These are phyloP conservation scores for Ramichloridium luteum DNA, from an alignment of 2,329 filamentous ascomycete genomes.

Conservation along the genomic window DNA sequence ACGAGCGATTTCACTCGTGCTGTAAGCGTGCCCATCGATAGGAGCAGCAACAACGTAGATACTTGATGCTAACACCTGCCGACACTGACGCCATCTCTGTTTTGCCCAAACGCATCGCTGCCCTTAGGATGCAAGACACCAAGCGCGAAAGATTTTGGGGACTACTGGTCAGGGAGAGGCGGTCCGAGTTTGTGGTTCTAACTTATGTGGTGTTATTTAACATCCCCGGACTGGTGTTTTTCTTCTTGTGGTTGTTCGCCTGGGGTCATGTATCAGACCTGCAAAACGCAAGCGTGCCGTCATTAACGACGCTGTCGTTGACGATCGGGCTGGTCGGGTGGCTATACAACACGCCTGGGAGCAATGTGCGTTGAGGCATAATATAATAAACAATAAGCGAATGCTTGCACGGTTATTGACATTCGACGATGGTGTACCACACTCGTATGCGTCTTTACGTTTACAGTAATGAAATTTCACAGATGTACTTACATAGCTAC, in stretches of 20 bases:
- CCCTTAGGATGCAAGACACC: constrained; percentile 1
- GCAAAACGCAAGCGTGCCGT: constrained; percentile 4
- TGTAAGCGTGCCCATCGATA: background rate
- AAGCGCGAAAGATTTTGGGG: constrained; percentile 4
- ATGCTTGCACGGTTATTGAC: too few relatives aligned
- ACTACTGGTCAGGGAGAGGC: constrained; percentile 3
- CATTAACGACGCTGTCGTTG: constrained; percentile 2
- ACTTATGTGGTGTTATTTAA: background rate
- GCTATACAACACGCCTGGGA: too few relatives aligned
- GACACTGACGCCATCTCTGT: too few relatives aligned
- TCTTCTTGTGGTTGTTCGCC: constrained; percentile 6
- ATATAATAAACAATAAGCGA: too few relatives aligned
- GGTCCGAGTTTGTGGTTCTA: background rate
- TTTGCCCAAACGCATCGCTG: constrained; percentile 1
- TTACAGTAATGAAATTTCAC: too few relatives aligned
- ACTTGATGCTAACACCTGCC: too few relatives aligned
- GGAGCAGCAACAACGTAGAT: too few relatives aligned
- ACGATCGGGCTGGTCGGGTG: too few relatives aligned
- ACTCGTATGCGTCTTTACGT: too few relatives aligned
- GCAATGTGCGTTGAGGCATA: too few relatives aligned
- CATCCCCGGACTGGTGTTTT: constrained; percentile 4
- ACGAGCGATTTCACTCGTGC: constrained; percentile 1
- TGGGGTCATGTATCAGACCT: constrained; percentile 5
- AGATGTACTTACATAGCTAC: too few relatives aligned
- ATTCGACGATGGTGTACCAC: too few relatives aligned